Evolutionary conservation across 208 protist genomes (phyloP), one percentile per base, ranked within the genome.

Genomic region (Crithidia sp.): DNA sequence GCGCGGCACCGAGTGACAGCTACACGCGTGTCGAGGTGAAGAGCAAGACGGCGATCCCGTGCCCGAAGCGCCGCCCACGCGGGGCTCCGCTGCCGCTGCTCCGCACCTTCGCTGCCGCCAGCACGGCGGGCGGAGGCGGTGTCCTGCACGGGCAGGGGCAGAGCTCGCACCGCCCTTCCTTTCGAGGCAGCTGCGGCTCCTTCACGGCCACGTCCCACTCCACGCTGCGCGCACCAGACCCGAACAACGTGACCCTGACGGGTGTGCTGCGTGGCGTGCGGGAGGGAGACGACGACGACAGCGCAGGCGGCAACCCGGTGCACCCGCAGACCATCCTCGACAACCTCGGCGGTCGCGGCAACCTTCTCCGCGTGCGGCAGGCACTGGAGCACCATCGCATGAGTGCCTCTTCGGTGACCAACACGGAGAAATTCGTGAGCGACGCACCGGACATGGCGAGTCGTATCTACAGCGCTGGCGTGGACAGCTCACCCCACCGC

Each of bases 1-100:
- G 62, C 39, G 17, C 40, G 6, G 52, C 39, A 1, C 43, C 61
- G 8, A 70, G 65, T 19, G 65, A 70, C 65, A 70, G 43, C 65
- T 70, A 70, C 65, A 61, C 65, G 19, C 65, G 53, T 13, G 65
- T 50, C 17, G 74, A 79, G 3, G 54, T 10, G 47, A 71, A 71
- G 60, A 74, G 68, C 64, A 74, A 62, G 45, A 74, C 71, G 56
- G 79, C 61, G n/a, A 60, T 74, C 14, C 64, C 74, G 39, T 79
- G 67, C 12, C 74, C 74, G 43, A 76, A 67, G 41, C 79, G 79
- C 40, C 79, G 79, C 14, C 79, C 65, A n/a, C 64, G 67, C 43
- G 79, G 79, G 8, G 68, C 79, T 8, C 79, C 79, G 45, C 67
- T 83, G 49, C 73, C 79, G 57, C 70, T 83, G 56, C 68, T 83